Evolutionary conservation across 2,329 filamentous ascomycete genomes (phyloP).

Genomic region (Tolypocladium amazonense): DNA sequence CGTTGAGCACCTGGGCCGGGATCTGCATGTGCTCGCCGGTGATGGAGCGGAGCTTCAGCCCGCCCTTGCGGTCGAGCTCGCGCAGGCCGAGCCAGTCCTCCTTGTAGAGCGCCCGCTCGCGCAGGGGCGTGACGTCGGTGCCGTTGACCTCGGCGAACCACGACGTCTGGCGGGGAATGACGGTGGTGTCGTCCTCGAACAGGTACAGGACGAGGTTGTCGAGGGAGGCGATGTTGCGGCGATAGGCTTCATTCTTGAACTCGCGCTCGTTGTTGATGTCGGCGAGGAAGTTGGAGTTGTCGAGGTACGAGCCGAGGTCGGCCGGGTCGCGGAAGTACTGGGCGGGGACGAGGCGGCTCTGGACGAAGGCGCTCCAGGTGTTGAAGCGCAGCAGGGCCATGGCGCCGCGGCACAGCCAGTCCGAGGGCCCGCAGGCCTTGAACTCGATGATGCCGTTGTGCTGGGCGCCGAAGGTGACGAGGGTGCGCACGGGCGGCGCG

Average conservation of each 20-base stretch:
- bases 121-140: slow-evolving; percentile 55
- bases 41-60: slow-evolving; percentile 61
- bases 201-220: slow-evolving; percentile 80
- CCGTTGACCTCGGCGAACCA: slow-evolving; percentile 86
- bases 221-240: slow-evolving; percentile 55
- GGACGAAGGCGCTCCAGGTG: slow-evolving; percentile 70
- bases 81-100: slow-evolving; percentile 92
- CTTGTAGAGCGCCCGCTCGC: slow-evolving; percentile 62
- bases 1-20: slow-evolving; percentile 50
- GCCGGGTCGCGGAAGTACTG: slow-evolving; percentile 79
- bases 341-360: slow-evolving; percentile 73
- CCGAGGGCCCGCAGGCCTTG: slow-evolving; percentile 56
- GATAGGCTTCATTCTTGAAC: slow-evolving; percentile 65
- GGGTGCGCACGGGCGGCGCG: slow-evolving; percentile 57
- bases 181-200: slow-evolving; percentile 77
- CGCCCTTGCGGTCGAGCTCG: slow-evolving; percentile 66
- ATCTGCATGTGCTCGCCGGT: slow-evolving; percentile 80
- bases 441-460: slow-evolving; percentile 89
- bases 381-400: slow-evolving; percentile 69
- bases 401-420: slow-evolving; percentile 74
- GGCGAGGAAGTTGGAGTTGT: slow-evolving; percentile 76
- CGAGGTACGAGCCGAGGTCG: slow-evolving; percentile 60
- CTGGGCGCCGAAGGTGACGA: slow-evolving; percentile 83
- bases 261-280: slow-evolving; percentile 91
- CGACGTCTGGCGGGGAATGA: slow-evolving; percentile 79